phyloP scores from a whole-genome alignment of 176 grass and related monocot species.

The Carex littledalei region DNA sequence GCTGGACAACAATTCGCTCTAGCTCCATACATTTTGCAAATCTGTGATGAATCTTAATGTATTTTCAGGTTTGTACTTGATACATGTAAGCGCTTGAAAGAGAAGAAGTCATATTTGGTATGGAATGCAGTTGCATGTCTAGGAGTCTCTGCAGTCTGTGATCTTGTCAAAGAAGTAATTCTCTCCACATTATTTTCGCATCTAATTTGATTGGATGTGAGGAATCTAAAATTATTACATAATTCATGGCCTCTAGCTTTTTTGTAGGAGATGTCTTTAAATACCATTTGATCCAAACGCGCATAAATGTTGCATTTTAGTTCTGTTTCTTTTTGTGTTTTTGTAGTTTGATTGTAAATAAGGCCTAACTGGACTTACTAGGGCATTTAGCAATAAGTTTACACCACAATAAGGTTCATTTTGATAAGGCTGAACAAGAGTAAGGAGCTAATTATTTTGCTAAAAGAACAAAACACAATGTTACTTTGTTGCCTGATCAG shows the following conservation, averaged over 20 bases:
- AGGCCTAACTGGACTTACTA: background rate
- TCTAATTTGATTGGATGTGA: background rate
- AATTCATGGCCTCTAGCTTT: background rate
- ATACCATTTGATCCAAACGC: background rate
- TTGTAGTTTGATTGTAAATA: background rate
- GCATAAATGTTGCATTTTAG: background rate
- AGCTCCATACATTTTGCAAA: background rate
- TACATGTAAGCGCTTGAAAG: slow-evolving; percentile 74
- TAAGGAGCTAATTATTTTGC: background rate
- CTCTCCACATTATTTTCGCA: background rate
- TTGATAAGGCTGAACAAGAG: background rate
- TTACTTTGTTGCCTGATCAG: background rate
- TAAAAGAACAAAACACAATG: background rate
- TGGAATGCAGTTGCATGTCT: slow-evolving; percentile 94
- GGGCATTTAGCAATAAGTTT: too few relatives aligned
- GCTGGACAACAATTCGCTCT: background rate
- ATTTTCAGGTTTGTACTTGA: slow-evolving; percentile 73
- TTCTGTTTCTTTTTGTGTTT: background rate
- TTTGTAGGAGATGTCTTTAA: background rate
- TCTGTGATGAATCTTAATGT: background rate
- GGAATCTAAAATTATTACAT: background rate
- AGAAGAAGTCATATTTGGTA: slow-evolving; percentile 83
- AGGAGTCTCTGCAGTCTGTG: slow-evolving; percentile 61
- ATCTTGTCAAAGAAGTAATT: slow-evolving; percentile 86
- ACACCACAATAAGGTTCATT: background rate